Percentiles rank a stretch among this genome's conserved stretches.
Evolutionary conservation across 345 rosid genomes (phyloP).

Genomic region (Isatis tinctoria): DNA sequence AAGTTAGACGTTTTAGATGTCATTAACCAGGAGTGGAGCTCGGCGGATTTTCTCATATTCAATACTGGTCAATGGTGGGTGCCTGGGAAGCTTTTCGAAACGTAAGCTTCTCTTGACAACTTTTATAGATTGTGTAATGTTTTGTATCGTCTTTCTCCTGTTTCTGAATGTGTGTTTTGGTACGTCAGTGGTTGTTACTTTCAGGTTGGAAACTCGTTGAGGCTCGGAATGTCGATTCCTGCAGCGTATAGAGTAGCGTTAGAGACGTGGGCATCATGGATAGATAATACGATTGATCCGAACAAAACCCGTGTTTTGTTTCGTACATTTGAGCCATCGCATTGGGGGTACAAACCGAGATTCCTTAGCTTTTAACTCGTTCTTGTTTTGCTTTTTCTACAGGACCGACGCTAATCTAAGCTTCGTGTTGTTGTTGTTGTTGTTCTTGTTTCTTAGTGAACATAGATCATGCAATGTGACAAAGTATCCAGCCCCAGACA

Average conservation of each 20-base stretch:
- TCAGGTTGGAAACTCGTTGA: slow-evolving; percentile 68
- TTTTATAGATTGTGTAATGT: neutral
- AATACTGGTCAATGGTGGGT: slow-evolving; percentile 98
- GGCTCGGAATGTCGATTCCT: slow-evolving; percentile 85
- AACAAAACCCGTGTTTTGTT: slow-evolving; percentile 66
- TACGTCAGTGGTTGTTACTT: slow-evolving; percentile 79
- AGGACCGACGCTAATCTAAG: neutral
- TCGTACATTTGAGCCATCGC: slow-evolving; percentile 86
- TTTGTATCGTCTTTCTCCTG: neutral
- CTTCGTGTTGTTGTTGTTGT: slow-evolving; percentile 6
- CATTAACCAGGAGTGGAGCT: slow-evolving; percentile 63
- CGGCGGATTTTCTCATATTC: slow-evolving; percentile 77
- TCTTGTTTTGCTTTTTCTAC: neutral
- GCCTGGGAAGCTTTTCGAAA: slow-evolving; percentile 87
- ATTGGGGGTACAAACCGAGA: slow-evolving; percentile 58
- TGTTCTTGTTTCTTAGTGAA: slow-evolving; percentile 37
- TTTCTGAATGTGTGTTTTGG: slow-evolving; percentile 35
- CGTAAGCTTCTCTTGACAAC: slow-evolving; percentile 46
- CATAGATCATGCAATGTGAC: slow-evolving; percentile 68
- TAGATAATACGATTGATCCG: slow-evolving; percentile 44
- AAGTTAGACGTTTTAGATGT: slow-evolving; percentile 72
- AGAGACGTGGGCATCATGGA: slow-evolving; percentile 89
- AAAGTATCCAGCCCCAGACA: slow-evolving; percentile 47
- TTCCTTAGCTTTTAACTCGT: neutral
- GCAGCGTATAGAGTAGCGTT: slow-evolving; percentile 67